Conservation (phyloP, 2,329 filamentous ascomycete species). For the Curvularia lunata region DNA sequence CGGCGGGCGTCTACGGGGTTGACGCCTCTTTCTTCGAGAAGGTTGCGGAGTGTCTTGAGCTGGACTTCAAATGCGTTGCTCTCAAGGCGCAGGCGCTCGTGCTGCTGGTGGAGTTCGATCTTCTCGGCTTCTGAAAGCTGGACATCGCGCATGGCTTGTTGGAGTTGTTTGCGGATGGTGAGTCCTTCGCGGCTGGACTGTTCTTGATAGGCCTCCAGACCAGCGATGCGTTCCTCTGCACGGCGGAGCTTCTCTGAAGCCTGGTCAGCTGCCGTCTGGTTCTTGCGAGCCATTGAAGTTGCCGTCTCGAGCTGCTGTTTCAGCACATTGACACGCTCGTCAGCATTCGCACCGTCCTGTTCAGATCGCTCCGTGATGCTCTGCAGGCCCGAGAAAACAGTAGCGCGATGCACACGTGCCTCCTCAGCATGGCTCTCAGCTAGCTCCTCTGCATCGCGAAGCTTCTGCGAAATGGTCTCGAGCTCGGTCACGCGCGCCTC, state of each 20-base stretch:
- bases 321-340: conserved; percentile 73
- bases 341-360: conserved; percentile 54
- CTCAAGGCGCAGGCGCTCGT: conserved; percentile 87
- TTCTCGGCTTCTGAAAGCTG: conserved; percentile 82
- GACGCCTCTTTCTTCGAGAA: conserved; percentile 86
- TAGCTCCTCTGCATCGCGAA: conserved; percentile 86
- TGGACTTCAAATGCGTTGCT: conserved; percentile 93
- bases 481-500: conserved; percentile 81
- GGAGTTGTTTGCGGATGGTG: conserved; percentile 85
- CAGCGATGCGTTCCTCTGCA: conserved; percentile 95
- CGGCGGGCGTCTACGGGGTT: conserved; percentile 76
- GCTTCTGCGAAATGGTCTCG: conserved; percentile 72
- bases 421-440: conserved; percentile 87
- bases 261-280: conserved; percentile 84
- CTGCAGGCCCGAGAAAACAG: conserved; percentile 81
- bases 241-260: conserved; percentile 88
- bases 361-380: conserved; percentile 68
- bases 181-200: conserved; percentile 94
- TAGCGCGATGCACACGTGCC: conserved; percentile 81
- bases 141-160: conserved; percentile 80
- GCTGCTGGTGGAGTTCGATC: conserved; percentile 78
- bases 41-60: conserved; percentile 90
- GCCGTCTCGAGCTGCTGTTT: conserved; percentile 81
- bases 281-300: conserved; percentile 81
- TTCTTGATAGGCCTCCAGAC: conserved; percentile 95